Base-by-base conservation (phyloP, 75 land plant species). In the Picea glauca region DNA sequence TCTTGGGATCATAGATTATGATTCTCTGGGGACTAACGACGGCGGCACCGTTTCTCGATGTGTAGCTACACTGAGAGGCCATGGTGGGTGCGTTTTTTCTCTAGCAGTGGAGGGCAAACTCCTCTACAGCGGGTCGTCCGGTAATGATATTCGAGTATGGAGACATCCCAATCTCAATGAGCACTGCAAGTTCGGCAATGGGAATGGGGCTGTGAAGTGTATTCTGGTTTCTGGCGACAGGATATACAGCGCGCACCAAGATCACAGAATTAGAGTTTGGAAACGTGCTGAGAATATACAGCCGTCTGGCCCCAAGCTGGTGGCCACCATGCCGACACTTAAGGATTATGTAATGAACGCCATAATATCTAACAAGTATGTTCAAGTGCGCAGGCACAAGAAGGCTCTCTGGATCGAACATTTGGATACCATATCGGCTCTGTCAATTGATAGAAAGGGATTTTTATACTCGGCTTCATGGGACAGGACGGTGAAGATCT, bases 181-280 rank as follows among this genome's bases (percentile, higher is more conserved):
- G 21, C 4, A 26, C 18, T 50, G 74, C 32, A 79, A 23, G 18
- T 40, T 81, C 0, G 81, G 75, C 21, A 62, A 78, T 13, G 81
- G 88, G 12, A 80, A 88, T 5, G 93, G 89, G 5, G 81, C 84
- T 15, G 85, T 90, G 23, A 92, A 92, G 75, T 83, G 87, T 12
- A 56, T 92, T 14, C 78, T 83, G 13, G 82, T 88, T 76, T 75
- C 57, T 8, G 78, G 82, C 26, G 83, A 68, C 11, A 68, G 12
- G 60, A 81, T 93, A 1, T 83, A 87, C 84, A 88, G 78, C 20
- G 90, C 91, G 11, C 96, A 93, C 65, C 92, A 93, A 81, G 96
- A 93, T 68, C 80, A 84, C 81, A 91, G 87, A 76, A 93, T 93
- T 81, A 79, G 96, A 0, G 90, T 93, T 0, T 93, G 94, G 96